Evolutionary conservation across 2,329 filamentous ascomycete genomes (phyloP), one percentile per base, ranked within the genome.

Genomic region (Cadophora sp.): DNA sequence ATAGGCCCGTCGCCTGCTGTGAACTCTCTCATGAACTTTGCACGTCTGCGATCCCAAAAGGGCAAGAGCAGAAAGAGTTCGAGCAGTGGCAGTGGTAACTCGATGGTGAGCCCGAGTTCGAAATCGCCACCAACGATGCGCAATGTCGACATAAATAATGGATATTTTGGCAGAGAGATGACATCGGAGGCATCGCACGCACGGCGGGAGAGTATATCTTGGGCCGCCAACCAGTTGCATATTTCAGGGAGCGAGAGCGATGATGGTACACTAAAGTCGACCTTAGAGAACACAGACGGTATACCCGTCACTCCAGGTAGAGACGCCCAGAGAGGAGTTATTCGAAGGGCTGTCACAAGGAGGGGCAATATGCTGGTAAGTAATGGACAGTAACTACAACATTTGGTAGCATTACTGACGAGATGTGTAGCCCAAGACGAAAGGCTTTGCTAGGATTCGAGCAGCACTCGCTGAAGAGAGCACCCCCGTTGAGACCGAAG

Each of bases 361-460:
- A 87, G 95, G 67, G 93, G 94, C 8, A 99, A 97, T 79, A 84
- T 99, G 68, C 80, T 99, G 76, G 93, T 96, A 83, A 78, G 90
- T 81, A 33, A 36, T 22, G 22, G 30, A 18, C n/a, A n/a, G n/a
- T n/a, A n/a, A n/a, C 47, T 20, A 43, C 20, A n/a, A 45, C 51
- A 0, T 41, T 18, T n/a, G 39, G 43, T 24, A 11, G 24, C 45
- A 22, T 39, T 39, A 67, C 78, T 82, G 70, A 82, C 71, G 59
- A 27, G 13, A 7, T 14, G 41, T 14, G 14, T 72, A 96, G 92
- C 96, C 96, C 14, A 99, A 98, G 83, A 96, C 95, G 0, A 97
- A 97, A 80, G 94, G 91, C 0, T 99, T 99, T 78, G 94, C 94
- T 5, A 90, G 96, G 13, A 97, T 99, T 72, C 89, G 92, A 68